Evolutionary conservation across 2,329 filamentous ascomycete genomes (phyloP).

Genomic region (Colletotrichum karsti): DNA sequence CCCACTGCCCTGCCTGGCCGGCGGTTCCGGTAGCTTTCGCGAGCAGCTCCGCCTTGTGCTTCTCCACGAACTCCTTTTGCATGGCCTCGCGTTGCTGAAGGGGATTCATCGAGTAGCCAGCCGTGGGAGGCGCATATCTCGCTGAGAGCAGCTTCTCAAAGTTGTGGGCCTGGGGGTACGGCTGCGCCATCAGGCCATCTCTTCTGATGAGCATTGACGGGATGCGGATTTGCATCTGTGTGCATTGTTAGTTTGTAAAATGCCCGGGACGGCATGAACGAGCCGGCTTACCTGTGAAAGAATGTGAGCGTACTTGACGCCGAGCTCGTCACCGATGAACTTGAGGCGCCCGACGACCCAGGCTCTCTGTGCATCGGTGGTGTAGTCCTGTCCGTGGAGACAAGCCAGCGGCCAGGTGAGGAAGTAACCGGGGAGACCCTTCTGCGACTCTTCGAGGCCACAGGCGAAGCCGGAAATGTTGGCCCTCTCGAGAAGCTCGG

Average conservation of each 20-base stretch:
- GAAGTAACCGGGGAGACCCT: slow-evolving; percentile 67
- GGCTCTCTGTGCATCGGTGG: slow-evolving; percentile 64
- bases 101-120: slow-evolving; percentile 50
- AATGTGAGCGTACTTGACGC: slow-evolving; percentile 66
- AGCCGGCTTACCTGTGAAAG: slow-evolving; percentile 56
- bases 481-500: slow-evolving; percentile 47
- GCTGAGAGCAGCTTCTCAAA: slow-evolving; percentile 56
- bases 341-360: slow-evolving; percentile 64
- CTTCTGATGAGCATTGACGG: slow-evolving; percentile 70
- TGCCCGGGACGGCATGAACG: not conserved
- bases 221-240: slow-evolving; percentile 63
- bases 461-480: slow-evolving; percentile 57
- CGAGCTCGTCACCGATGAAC: slow-evolving; percentile 63
- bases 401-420: slow-evolving; percentile 67
- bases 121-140: slow-evolving; percentile 41
- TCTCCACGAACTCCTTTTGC: slow-evolving; percentile 54
- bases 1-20: slow-evolving; percentile 45
- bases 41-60: slow-evolving; percentile 51
- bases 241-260: not conserved
- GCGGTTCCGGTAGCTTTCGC: slow-evolving; percentile 47
- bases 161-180: slow-evolving; percentile 50
- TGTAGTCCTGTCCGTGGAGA: slow-evolving; percentile 64
- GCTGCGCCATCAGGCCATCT: slow-evolving; percentile 57
- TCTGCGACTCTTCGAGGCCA: slow-evolving; percentile 57
- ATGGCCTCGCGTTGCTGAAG: slow-evolving; percentile 57